phyloP scores from a whole-genome alignment of 345 rosid species.

The Salix arbutifolia region DNA sequence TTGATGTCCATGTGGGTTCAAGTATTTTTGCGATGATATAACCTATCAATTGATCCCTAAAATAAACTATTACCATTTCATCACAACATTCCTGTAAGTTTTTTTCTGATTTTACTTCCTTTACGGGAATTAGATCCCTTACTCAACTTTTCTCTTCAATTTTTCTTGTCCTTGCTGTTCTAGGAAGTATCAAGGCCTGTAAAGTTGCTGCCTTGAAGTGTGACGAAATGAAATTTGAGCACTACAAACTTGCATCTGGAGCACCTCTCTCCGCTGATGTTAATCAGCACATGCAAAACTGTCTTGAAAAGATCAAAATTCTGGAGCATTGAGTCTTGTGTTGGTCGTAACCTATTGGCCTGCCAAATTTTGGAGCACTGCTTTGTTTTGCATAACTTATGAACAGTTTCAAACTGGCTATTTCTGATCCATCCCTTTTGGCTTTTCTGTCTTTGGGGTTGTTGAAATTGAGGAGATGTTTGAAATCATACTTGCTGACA shows the following conservation, averaged over 20 bases:
- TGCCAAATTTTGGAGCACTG: neutral
- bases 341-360: neutral
- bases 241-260: slow-evolving; percentile 45
- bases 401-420: neutral
- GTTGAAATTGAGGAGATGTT: neutral
- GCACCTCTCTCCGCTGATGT: slow-evolving; percentile 43
- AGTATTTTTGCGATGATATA: too few relatives aligned
- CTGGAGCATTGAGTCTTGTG: slow-evolving; percentile 29
- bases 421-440: too few relatives aligned
- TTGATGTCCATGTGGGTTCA: too few relatives aligned
- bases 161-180: neutral
- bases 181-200: slow-evolving; percentile 66
- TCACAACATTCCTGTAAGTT: neutral
- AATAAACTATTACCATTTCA: neutral
- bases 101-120: neutral
- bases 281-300: slow-evolving; percentile 49
- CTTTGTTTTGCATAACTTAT: neutral
- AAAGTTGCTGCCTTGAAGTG: slow-evolving; percentile 63
- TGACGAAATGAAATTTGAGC: slow-evolving; percentile 71
- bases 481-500: neutral
- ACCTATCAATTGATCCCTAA: too few relatives aligned
- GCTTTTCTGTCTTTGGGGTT: neutral
- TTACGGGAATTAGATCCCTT: neutral
- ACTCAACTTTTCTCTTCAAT: neutral
- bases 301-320: slow-evolving; percentile 59